A percentile compares a stretch with the other conserved stretches of the same genome.
phyloP scores from a whole-genome alignment of 2,329 filamentous ascomycete genomes.

The Diaporthe capsici region DNA sequence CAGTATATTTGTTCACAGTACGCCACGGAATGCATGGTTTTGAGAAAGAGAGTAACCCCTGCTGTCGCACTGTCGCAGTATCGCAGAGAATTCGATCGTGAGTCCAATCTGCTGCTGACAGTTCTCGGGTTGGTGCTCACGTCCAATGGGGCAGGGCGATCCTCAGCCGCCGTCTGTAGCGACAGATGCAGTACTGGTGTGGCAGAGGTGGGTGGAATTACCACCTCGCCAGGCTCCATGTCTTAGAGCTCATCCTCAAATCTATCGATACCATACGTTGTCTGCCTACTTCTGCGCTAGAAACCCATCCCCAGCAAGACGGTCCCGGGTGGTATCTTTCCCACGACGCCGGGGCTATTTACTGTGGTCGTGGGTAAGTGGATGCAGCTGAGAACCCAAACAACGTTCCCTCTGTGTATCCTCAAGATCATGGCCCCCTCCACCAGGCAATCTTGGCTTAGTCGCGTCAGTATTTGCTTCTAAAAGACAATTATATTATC shows the following conservation, averaged over 20 bases:
- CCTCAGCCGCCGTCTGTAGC: neutral
- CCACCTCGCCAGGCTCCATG: neutral
- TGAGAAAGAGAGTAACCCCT: neutral
- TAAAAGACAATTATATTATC: conserved; percentile 23
- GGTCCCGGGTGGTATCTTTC: no score
- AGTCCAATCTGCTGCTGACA: no score
- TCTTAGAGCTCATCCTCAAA: no score
- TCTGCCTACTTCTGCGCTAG: neutral
- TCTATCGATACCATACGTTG: neutral
- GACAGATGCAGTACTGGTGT: neutral
- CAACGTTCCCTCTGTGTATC: neutral
- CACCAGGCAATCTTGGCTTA: no score
- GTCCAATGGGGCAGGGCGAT: no score
- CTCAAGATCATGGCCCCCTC: no score
- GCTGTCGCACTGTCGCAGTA: neutral
- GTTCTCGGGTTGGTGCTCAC: no score
- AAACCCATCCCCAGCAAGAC: neutral
- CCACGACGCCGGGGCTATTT: neutral
- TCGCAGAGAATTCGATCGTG: neutral
- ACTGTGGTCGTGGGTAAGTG: no score
- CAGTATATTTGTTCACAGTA: neutral
- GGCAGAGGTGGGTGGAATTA: neutral
- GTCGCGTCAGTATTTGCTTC: neutral
- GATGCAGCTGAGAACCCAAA: neutral
- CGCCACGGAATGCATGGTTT: neutral